Evolutionary conservation across 2,329 filamentous ascomycete genomes (phyloP), one percentile per base, ranked within the genome.

Genomic region (Penicillium digitatum): DNA sequence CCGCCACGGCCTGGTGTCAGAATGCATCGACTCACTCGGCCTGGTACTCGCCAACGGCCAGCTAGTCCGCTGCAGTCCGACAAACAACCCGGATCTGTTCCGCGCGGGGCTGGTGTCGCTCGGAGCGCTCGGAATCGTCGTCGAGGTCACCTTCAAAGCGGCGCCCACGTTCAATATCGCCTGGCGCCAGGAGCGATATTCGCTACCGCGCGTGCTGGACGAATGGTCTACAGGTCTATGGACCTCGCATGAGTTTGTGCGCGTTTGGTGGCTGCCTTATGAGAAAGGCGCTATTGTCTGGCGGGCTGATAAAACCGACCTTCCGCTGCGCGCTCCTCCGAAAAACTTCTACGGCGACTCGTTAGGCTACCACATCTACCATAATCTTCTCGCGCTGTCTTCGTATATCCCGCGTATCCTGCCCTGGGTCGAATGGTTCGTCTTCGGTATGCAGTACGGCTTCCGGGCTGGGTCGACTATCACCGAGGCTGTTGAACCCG

Each of bases 241-340:
- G 93, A 89, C 84, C 1, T 82, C 85, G 58, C 84, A 87, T 58
- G 91, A 97, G 72, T 99, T 93, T 68, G 90, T 95, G 26, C 83
- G 94, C 27, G 90, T 96, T 27, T 99, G 94, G 93, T 99, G 94
- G 94, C 86, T 96, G 69, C 94, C 94, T 0, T 96, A 97, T 75
- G 90, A 89, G 69, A 84, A 90, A 53, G 84, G 90, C 43, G 90
- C 90, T 0, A 89, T 97, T 45, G 83, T 95, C 43, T 99, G 94
- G 94, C 83, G 84, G 38, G 94, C 91, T n/a, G 82, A 90, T 45
- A 88, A 88, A 70, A 90, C 89, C 0, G 78, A 83, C 9, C 82
- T 87, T 54, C 78, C 84, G 0, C 75, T 81, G 38, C 76, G 76
- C 16, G 76, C 82, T 7, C 85, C 88, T 2, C 81, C 82, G 1